Conservation (phyloP, 768 basidiomycete genomes). For the Mrakia gelida region DNA sequence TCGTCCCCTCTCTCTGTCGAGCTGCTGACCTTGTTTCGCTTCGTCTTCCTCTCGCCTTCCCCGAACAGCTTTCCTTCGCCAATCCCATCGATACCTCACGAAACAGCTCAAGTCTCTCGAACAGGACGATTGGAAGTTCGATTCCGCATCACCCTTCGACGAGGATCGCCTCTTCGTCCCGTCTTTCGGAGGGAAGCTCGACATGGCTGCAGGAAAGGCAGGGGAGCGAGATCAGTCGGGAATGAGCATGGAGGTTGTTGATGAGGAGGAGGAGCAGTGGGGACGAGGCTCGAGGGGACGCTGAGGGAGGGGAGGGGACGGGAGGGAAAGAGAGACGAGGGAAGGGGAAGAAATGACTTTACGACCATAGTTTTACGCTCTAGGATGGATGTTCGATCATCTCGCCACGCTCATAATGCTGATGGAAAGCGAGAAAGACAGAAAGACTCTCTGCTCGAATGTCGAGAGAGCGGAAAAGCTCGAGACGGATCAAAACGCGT, state of each 20-base stretch:
- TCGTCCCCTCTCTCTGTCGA: not conserved
- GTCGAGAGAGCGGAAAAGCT: too few relatives aligned
- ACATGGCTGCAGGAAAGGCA: not conserved
- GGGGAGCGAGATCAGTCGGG: not conserved
- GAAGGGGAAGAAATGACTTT: not conserved
- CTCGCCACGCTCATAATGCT: too few relatives aligned
- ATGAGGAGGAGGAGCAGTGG: constrained; percentile 1
- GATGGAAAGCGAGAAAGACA: too few relatives aligned
- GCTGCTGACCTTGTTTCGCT: not conserved
- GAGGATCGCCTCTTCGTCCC: constrained; percentile 12
- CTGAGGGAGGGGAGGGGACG: not conserved
- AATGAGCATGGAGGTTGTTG: not conserved
- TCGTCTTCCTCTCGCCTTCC: not conserved
- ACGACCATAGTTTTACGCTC: not conserved
- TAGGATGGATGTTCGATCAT: too few relatives aligned
- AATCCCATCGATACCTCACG: constrained; percentile 10
- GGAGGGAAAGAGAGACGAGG: not conserved
- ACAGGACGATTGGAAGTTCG: constrained; percentile 2
- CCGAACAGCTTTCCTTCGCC: not conserved
- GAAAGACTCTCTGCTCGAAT: too few relatives aligned
- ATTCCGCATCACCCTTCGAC: not conserved
- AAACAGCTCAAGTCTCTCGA: constrained; percentile 15
- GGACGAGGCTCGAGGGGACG: not conserved
- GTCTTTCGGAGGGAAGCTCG: not conserved
- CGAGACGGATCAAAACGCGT: too few relatives aligned